Conservation (phyloP, 108 stramenopile species). For the Aureococcus anophagefferens region DNA sequence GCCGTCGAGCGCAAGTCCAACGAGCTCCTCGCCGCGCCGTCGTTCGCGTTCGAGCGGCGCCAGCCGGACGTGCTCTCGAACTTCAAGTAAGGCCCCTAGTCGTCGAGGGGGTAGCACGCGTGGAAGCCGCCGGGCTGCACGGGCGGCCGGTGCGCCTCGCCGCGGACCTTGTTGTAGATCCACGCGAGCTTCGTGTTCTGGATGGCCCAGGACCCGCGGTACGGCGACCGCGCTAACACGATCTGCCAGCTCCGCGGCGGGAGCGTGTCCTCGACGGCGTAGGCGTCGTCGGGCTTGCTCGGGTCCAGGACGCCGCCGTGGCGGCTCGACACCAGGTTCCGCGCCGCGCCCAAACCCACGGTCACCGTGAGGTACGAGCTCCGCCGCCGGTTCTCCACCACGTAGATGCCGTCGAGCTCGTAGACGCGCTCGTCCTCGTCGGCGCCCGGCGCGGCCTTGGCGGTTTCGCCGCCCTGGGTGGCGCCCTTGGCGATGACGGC, state of each 20-base stretch:
- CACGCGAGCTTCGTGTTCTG: background rate
- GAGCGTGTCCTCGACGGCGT: background rate
- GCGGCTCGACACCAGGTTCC: background rate
- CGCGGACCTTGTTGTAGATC: background rate
- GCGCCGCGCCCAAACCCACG: background rate
- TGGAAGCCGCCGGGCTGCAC: too few relatives aligned
- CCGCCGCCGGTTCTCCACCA: background rate
- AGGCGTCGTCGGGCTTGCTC: background rate
- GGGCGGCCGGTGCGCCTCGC: too few relatives aligned
- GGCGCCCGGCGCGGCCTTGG: too few relatives aligned
- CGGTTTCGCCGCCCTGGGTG: background rate
- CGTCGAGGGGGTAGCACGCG: too few relatives aligned
- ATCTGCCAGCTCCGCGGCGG: background rate
- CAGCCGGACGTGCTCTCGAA: too few relatives aligned
- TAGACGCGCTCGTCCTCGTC: background rate
- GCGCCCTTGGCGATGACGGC: background rate
- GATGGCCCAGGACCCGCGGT: background rate
- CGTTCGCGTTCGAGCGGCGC: too few relatives aligned
- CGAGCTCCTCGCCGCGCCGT: background rate
- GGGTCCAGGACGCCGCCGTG: background rate
- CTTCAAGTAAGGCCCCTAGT: too few relatives aligned
- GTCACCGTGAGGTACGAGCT: background rate
- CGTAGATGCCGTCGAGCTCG: background rate
- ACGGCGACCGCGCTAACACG: background rate
- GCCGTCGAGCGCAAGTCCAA: slow-evolving; percentile 44